Conservation (phyloP, 78 protist genomes). For the Cyanophora paradoxa region DNA sequence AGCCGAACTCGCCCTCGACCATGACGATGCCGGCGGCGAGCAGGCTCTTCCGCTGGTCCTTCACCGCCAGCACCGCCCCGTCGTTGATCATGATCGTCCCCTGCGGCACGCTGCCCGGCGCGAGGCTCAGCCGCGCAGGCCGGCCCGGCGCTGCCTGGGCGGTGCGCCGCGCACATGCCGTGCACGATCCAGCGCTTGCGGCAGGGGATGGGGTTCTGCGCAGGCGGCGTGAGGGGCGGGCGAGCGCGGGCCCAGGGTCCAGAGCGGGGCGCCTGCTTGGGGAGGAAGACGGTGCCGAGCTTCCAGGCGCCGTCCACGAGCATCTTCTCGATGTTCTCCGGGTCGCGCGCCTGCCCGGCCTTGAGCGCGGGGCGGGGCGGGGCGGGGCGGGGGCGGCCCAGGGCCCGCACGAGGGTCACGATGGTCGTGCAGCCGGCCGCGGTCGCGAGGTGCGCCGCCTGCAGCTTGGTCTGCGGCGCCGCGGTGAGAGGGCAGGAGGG, state of each 20-base stretch:
- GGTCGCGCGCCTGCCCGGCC: no score
- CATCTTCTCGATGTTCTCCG: no score
- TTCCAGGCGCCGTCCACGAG: no score
- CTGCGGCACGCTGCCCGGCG: not conserved
- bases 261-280: no score
- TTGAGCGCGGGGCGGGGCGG: no score
- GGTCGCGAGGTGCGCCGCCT: conserved; percentile 39
- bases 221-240: no score
- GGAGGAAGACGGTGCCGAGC: no score
- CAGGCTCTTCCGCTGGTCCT: not conserved
- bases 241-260: no score
- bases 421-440: conserved; percentile 18
- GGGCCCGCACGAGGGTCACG: not conserved
- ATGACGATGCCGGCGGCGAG: conserved; percentile 27
- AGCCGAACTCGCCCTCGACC: not conserved
- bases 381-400: no score
- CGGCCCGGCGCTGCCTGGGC: not conserved
- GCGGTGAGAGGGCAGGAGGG: no score
- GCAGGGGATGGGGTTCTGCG: no score
- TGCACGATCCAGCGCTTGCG: not conserved
- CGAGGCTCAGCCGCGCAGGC: not conserved
- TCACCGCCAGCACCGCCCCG: conserved; percentile 23
- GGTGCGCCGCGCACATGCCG: not conserved
- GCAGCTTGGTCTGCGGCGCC: no score
- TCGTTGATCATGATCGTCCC: conserved; percentile 20